These are phyloP conservation scores for Backusella psychrophila DNA, from an alignment of 192 early-diverging fungal genomes.

Conservation along the genomic window DNA sequence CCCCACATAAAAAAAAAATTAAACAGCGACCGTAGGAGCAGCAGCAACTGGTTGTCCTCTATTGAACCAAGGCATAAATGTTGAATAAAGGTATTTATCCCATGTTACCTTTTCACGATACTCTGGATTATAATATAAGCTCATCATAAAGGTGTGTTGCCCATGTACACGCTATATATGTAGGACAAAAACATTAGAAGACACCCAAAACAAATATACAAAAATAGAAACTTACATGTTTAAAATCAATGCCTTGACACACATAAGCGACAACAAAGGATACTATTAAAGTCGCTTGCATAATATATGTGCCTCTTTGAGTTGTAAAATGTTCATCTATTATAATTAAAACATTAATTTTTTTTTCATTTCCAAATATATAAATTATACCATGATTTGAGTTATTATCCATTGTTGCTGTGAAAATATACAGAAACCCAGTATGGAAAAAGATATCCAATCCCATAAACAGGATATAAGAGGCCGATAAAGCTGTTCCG, in stretches of 20 bases:
- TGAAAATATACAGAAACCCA: conserved; percentile 33
- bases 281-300: conserved; percentile 1
- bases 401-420: conserved; percentile 18
- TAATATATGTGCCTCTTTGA: neutral
- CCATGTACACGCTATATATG: neutral
- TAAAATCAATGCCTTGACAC: neutral
- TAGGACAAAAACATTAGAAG: neutral
- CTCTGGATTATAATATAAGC: neutral
- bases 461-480: conserved; percentile 39
- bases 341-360: neutral
- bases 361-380: neutral
- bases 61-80: neutral
- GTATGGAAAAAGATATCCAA: conserved; percentile 42
- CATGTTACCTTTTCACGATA: neutral
- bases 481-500: conserved; percentile 35
- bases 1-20: neutral
- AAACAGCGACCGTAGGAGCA: neutral
- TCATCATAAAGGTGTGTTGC: neutral
- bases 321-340: neutral
- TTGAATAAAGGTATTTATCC: neutral
- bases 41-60: neutral
- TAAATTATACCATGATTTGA: conserved; percentile 10
- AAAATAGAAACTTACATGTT: neutral
- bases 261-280: neutral
- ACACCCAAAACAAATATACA: neutral